These are phyloP conservation scores for Dicorynia guianensis DNA, from an alignment of 306 rosid species.

Conservation along the genomic window DNA sequence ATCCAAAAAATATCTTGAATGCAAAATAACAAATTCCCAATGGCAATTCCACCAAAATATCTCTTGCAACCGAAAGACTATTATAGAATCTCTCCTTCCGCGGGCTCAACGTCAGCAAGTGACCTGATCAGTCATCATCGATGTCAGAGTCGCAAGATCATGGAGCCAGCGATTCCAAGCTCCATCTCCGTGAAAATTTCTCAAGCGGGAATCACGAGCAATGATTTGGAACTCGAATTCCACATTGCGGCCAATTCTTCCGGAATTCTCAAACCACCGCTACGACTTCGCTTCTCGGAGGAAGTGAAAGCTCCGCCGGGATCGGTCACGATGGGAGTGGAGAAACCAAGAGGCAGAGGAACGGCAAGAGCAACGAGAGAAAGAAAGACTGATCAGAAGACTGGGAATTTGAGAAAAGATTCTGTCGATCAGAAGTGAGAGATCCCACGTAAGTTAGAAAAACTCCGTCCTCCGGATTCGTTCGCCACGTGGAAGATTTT, in stretches of 20 bases:
- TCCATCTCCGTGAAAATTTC: constrained; percentile 1
- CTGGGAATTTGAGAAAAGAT: constrained; percentile 39
- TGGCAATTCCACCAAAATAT: constrained; percentile 22
- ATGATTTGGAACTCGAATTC: constrained; percentile 46
- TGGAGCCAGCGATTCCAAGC: constrained; percentile 38
- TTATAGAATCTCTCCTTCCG: constrained; percentile 67
- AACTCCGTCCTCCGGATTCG: constrained; percentile 41
- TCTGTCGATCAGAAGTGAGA: constrained; percentile 44
- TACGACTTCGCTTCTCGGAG: constrained; percentile 31
- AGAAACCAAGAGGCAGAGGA: constrained; percentile 58
- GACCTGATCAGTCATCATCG: constrained; percentile 57
- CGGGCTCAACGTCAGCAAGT: constrained; percentile 52
- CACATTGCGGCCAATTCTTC: constrained; percentile 33
- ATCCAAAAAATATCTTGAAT: constrained; percentile 7
- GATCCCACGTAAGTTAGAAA: constrained; percentile 70
- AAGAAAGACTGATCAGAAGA: constrained; percentile 25
- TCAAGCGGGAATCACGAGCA: constrained; percentile 21
- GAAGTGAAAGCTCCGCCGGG: constrained; percentile 13
- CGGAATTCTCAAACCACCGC: constrained; percentile 4
- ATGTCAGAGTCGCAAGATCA: constrained; percentile 29
- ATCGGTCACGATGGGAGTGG: constrained; percentile 39
- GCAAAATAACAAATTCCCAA: constrained; percentile 8
- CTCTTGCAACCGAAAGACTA: constrained; percentile 64
- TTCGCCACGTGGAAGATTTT: constrained; percentile 44
- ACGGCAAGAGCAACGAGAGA: constrained; percentile 25